Evolutionary conservation across 306 rosid genomes (phyloP).

Genomic region (Arachis stenosperma): DNA sequence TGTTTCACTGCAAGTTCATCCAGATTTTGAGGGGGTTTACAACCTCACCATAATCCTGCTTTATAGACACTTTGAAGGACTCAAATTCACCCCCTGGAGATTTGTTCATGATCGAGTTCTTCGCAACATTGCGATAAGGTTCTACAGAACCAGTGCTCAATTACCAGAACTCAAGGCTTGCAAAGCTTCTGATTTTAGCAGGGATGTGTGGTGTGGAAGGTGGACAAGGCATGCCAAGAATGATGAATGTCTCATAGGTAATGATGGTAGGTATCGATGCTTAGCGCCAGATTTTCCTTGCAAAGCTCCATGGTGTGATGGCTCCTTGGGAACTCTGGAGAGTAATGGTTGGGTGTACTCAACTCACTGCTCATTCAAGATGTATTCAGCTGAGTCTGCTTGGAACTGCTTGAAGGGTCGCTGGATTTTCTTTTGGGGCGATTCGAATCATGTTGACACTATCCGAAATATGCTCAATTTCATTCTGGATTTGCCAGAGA

Average conservation of each 20-base stretch:
- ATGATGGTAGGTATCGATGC: constrained; percentile 85
- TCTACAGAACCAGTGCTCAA: constrained; percentile 47
- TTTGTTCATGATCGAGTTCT: constrained; percentile 61
- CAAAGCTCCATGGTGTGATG: constrained; percentile 84
- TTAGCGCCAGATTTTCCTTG: constrained; percentile 70
- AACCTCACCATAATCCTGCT: constrained; percentile 74
- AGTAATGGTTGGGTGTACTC: constrained; percentile 99
- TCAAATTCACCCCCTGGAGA: constrained; percentile 68
- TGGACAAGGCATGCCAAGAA: constrained; percentile 94
- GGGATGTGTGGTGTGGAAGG: constrained; percentile 86
- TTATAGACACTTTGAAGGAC: constrained; percentile 86
- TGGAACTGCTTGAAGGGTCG: constrained; percentile 84
- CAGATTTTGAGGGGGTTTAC: constrained; percentile 73
- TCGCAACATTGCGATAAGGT: constrained; percentile 59
- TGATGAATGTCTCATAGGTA: constrained; percentile 60
- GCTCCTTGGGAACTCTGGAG: constrained; percentile 81
- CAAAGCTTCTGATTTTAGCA: constrained; percentile 62
- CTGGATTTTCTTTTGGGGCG: constrained; percentile 99
- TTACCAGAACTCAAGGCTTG: constrained; percentile 67
- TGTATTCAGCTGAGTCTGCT: constrained; percentile 76
- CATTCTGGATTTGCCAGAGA: constrained; percentile 71
- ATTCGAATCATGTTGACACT: constrained; percentile 95
- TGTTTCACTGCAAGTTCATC: constrained; percentile 80
- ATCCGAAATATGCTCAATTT: constrained; percentile 83
- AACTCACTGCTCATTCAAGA: constrained; percentile 75